Base-by-base conservation (phyloP, 257 asterid species). In the Avicennia marina region DNA sequence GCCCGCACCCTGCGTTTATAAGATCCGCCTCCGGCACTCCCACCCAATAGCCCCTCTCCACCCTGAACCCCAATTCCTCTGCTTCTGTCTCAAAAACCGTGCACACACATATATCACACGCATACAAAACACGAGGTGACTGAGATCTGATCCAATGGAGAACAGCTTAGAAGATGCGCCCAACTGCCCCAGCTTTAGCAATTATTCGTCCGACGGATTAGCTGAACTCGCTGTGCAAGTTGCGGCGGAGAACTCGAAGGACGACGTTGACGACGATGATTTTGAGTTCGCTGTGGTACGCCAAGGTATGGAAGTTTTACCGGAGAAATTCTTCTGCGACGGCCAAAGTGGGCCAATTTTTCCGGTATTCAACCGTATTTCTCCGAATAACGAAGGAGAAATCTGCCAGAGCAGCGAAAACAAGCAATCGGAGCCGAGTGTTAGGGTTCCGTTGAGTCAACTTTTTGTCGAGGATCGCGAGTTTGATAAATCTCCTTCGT, bases 181-280 rank as follows among this genome's bases (percentile, higher is more conserved):
- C n/a, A n/a, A n/a, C n/a, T n/a, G n/a, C n/a, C n/a, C n/a, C n/a
- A 88, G 95, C 74, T 91, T 91, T 65, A 88, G 51, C 73, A 76
- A 81, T 72, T 87, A 85, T 52, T 83, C 96, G 0, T 56, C 83
- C 1, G 75, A 69, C 55, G 44, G 63, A 25, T 38, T 78, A 18
- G 82, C 82, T 0, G 90, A 81, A 19, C 79, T 69, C 72, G 96
- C 94, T 42, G 75, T 24, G 1, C 34, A 65, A 71, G 72, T 74
- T 32, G 67, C 65, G 5, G 49, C 43, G 2, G 13, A 36, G 3
- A 11, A 11, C 3, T 7, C 10, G 2, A 69, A 67, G 62, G 77
- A 80, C 62, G 58, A 81, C 36, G 61, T 27, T 29, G 70, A 42
- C 21, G 86, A 70, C 2, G 90, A 72, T 0, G 95, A 78, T 31